Percentiles rank a stretch among this genome's conserved stretches.
phyloP scores from a whole-genome alignment of 495 filamentous ascomycete species.

The Penicillium daleae region DNA sequence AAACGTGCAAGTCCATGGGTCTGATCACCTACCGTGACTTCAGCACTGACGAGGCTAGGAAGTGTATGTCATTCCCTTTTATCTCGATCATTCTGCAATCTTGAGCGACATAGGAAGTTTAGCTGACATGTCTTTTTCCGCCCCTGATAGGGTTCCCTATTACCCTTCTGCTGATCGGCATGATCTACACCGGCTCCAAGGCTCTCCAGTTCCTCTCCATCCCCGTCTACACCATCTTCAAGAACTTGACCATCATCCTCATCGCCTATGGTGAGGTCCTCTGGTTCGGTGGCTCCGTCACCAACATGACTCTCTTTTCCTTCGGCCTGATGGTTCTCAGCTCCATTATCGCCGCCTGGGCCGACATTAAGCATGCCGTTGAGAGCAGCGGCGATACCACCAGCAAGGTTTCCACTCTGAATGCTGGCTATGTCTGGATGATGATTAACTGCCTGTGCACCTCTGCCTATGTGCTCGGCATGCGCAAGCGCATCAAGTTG shows the following conservation, averaged over 20 bases:
- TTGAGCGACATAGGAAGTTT: slow-evolving; percentile 26
- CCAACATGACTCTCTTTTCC: slow-evolving; percentile 83
- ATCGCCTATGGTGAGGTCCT: slow-evolving; percentile 98
- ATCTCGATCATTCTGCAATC: neutral
- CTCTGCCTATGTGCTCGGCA: slow-evolving; percentile 85
- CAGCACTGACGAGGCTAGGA: slow-evolving; percentile 84
- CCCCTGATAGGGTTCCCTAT: slow-evolving; percentile 87
- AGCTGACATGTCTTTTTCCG: neutral
- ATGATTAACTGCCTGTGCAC: slow-evolving; percentile 95
- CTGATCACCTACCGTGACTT: slow-evolving; percentile 91
- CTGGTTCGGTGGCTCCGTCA: slow-evolving; percentile 97
- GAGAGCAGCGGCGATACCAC: slow-evolving; percentile 64
- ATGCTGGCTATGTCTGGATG: slow-evolving; percentile 98
- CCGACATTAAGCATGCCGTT: slow-evolving; percentile 90
- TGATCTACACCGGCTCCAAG: slow-evolving; percentile 98
- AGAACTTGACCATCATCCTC: slow-evolving; percentile 98
- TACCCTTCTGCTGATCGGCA: slow-evolving; percentile 93
- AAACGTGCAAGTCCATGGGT: slow-evolving; percentile 78
- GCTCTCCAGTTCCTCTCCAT: slow-evolving; percentile 96
- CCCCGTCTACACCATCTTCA: slow-evolving; percentile 99
- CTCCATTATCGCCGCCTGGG: slow-evolving; percentile 95
- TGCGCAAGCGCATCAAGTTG: slow-evolving; percentile 98
- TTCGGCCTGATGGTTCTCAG: slow-evolving; percentile 98
- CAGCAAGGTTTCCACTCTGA: slow-evolving; percentile 81
- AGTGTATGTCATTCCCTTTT: slow-evolving; percentile 64